phyloP scores from a whole-genome alignment of 176 grass and related monocot genomes.

The Poa annua region DNA sequence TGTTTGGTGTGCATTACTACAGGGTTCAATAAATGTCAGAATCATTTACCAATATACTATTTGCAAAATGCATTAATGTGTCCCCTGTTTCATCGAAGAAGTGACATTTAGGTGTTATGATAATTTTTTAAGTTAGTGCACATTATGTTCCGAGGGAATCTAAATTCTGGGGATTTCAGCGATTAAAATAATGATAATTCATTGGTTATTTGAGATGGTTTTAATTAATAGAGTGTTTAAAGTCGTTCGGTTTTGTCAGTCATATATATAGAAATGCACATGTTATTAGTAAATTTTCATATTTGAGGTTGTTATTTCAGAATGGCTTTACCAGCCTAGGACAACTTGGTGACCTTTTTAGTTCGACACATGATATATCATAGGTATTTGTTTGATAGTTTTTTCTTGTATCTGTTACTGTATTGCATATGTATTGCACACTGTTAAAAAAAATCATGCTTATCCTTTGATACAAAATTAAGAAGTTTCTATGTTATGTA shows the following conservation, averaged over 20 bases:
- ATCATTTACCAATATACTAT: not conserved
- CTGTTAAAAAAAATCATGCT: not conserved
- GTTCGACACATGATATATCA: not conserved
- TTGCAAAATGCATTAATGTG: not conserved
- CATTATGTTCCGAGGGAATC: not conserved
- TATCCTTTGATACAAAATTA: not conserved
- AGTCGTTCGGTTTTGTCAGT: not conserved
- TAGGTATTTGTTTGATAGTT: constrained; percentile 10
- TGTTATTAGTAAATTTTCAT: not conserved
- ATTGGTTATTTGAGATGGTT: not conserved
- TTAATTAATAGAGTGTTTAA: not conserved
- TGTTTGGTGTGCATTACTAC: not conserved
- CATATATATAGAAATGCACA: not conserved
- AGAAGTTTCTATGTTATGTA: constrained; percentile 5
- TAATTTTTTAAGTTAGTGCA: not conserved
- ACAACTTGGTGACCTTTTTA: not conserved
- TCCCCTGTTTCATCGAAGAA: constrained; percentile 4
- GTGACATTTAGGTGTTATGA: not conserved
- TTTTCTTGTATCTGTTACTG: not conserved
- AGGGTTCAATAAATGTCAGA: not conserved
- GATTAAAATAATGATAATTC: not conserved
- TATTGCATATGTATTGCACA: not conserved
- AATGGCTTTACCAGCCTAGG: not conserved
- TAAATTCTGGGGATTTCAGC: not conserved
- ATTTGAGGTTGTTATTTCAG: not conserved